phyloP scores from a whole-genome alignment of 2,329 filamentous ascomycete species.

The Cercospora janseana region DNA sequence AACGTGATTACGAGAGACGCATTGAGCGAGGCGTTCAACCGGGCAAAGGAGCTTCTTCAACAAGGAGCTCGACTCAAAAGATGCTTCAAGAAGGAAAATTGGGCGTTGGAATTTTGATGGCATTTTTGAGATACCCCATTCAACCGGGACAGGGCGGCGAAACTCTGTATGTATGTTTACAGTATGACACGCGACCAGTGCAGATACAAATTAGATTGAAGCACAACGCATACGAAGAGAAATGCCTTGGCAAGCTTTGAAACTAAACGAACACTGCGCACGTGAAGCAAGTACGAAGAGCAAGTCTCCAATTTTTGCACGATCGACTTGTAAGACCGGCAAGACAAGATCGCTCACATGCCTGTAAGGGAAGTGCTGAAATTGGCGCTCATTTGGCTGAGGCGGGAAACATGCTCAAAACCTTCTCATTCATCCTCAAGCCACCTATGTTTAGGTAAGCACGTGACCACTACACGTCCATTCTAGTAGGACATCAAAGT shows the following conservation, averaged over 20 bases:
- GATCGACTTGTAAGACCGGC: background rate
- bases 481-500: constrained; percentile 17
- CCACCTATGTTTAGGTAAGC: background rate
- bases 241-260: too few species aligned
- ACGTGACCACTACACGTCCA: constrained; percentile 6
- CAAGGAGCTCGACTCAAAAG: constrained; percentile 25
- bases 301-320: too few species aligned
- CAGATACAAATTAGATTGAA: background rate
- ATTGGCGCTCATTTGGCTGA: background rate
- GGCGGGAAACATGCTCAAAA: constrained; percentile 18
- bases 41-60: constrained; percentile 27
- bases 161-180: constrained; percentile 13
- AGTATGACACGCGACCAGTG: constrained; percentile 1
- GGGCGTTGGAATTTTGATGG: constrained; percentile 18
- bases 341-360: background rate
- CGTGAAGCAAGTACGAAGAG: too few species aligned
- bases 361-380: too few species aligned
- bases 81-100: constrained; percentile 17
- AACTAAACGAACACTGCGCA: too few species aligned
- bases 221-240: too few species aligned
- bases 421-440: constrained; percentile 19
- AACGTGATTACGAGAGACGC: constrained; percentile 14
- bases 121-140: constrained; percentile 36
- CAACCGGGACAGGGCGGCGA: constrained; percentile 30
- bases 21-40: constrained; percentile 29